Base-by-base conservation (phyloP, 2,329 filamentous ascomycete species). In the Paecilomyces niveus region DNA sequence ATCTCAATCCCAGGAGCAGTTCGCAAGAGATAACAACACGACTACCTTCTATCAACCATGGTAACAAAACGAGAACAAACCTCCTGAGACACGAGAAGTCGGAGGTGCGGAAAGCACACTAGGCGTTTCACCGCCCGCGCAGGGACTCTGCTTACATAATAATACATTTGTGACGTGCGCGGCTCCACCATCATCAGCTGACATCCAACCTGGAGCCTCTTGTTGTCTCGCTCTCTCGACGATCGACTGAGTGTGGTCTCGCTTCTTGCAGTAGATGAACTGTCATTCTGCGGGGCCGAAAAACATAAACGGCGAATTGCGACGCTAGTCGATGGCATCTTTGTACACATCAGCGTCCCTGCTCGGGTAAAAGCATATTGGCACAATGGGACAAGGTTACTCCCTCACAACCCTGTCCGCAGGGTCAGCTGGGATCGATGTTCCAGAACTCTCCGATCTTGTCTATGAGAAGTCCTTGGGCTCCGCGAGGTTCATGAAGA, bases 401-500 rank as follows among this genome's bases (percentile, higher is more conserved):
- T 97, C 93, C 62, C 85, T 96, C 67, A 90, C 92, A 57, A 92
- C 92, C 70, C 89, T 95, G 64, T 94, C 92, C 57, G 90, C 91
- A 62, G 94, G 92, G 72, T 89, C 91, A 57, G 92, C 92, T 59
- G 91, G 92, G 67, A 96, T 99, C 73, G 93, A 99, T 74, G 86
- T 95, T 29, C 89, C 92, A 45, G 93, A 99, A 79, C 85, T 99
- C 50, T 85, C 89, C 51, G 94, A 97, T 71, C 80, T 97, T 59
- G 86, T 88, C 39, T 96, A 97, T 77, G 94, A 99, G 76, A 92
- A 89, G 75, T 91, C 91, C 35, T 85, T 99, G 69, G 93, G 93
- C 54, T 91, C 89, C 64, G 92, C 91, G 24, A 87, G 94, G 39
- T 97, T 99, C 69, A 94, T 99, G 88, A 97, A 97, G 76, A 94